Evolutionary conservation across 2,329 filamentous ascomycete genomes (phyloP).

Genomic region (Annulohypoxylon truncatum): DNA sequence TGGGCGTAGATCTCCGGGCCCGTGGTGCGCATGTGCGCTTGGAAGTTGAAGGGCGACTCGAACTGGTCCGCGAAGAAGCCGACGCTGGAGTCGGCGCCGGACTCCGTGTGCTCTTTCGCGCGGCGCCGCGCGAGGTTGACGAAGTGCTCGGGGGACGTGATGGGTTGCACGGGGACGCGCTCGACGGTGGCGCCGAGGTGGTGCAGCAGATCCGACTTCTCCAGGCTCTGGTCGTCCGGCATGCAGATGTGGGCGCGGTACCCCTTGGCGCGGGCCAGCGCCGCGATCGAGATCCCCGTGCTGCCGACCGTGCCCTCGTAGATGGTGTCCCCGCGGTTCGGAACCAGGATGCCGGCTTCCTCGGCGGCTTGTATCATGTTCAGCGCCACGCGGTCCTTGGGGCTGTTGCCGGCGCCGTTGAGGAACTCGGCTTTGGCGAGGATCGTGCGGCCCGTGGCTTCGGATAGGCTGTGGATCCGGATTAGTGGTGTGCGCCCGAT

Average conservation of each 20-base stretch:
- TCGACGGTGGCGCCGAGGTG: constrained; percentile 95
- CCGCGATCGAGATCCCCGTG: constrained; percentile 94
- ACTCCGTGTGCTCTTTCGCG: constrained; percentile 77
- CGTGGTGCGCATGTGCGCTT: constrained; percentile 83
- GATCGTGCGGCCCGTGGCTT: constrained; percentile 88
- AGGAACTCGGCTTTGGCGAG: constrained; percentile 96
- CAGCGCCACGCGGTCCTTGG: constrained; percentile 94
- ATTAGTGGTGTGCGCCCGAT: constrained; percentile 95
- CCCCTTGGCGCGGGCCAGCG: constrained; percentile 85
- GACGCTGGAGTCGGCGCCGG: constrained; percentile 68
- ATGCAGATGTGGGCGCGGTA: constrained; percentile 97
- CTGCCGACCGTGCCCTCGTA: constrained; percentile 98
- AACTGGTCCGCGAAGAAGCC: constrained; percentile 98
- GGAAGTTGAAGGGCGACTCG: constrained; percentile 89
- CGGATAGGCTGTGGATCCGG: constrained; percentile 84
- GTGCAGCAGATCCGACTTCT: constrained; percentile 89
- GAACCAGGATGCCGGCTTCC: constrained; percentile 77
- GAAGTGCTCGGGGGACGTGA: constrained; percentile 92
- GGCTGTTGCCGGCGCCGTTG: constrained; percentile 92
- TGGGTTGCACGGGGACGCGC: constrained; percentile 88
- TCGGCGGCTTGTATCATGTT: constrained; percentile 90
- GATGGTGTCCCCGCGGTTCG: constrained; percentile 88
- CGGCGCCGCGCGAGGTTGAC: constrained; percentile 88
- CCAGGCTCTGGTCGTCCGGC: constrained; percentile 88
- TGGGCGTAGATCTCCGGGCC: constrained; percentile 91